Percentiles rank a stretch among this genome's conserved stretches.
Conservation (phyloP, 164 flowering plant genomes). For the Piper betle region DNA sequence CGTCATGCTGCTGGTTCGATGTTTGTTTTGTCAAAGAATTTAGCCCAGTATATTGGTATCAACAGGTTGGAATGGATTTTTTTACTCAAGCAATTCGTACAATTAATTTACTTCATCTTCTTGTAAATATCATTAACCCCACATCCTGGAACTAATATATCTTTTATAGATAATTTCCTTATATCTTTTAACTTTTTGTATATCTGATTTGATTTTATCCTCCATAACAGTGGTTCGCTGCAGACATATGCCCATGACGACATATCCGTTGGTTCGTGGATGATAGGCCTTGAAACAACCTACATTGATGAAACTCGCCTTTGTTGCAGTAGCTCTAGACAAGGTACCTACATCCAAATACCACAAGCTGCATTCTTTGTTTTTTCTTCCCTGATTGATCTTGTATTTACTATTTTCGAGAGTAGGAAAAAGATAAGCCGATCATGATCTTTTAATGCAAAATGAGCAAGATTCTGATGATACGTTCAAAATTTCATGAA, state of each 20-base stretch:
- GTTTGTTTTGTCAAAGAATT: slow-evolving; percentile 65
- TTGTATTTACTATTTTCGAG: no score
- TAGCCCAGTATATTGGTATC: slow-evolving; percentile 64
- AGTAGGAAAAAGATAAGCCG: neutral
- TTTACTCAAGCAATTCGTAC: no score
- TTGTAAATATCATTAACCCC: no score
- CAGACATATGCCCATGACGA: slow-evolving; percentile 89
- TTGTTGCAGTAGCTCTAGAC: slow-evolving; percentile 65
- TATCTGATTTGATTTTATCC: slow-evolving; percentile 2
- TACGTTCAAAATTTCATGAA: no score
- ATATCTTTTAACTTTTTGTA: no score
- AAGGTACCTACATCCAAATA: slow-evolving; percentile 34
- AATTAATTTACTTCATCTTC: no score
- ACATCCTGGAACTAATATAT: no score
- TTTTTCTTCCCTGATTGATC: neutral
- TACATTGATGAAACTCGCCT: slow-evolving; percentile 76
- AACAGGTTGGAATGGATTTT: slow-evolving; percentile 58
- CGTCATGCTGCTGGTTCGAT: slow-evolving; percentile 82
- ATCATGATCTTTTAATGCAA: no score
- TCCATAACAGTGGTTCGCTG: slow-evolving; percentile 62
- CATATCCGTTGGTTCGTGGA: slow-evolving; percentile 89
- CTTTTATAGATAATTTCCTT: no score
- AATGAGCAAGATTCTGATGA: no score
- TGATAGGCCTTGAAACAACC: slow-evolving; percentile 88
- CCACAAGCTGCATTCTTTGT: neutral